Evolutionary conservation across 1,139 yeast genomes (phyloP).

Genomic region (Suhomyces taliae): DNA sequence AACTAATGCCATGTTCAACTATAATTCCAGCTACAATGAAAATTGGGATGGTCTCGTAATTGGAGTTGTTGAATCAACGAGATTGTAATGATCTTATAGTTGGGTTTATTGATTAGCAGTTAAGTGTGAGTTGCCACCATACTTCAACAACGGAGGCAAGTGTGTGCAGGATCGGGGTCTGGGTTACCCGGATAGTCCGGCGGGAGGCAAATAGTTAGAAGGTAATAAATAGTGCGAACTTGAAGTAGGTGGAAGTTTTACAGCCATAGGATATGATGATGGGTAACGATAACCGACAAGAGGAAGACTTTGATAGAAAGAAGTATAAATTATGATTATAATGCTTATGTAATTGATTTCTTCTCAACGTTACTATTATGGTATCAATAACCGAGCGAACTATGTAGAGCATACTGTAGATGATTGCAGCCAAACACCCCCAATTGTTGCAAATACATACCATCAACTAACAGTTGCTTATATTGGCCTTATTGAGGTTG

Average conservation of each 20-base stretch:
- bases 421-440: too few relatives aligned
- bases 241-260: background rate
- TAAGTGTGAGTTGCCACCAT: constrained; percentile 11
- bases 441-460: too few relatives aligned
- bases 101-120: background rate
- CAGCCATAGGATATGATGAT: background rate
- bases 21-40: background rate
- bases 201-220: too few relatives aligned
- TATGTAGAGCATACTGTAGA: too few relatives aligned
- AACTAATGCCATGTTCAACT: constrained; percentile 52
- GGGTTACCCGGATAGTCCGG: constrained; percentile 4
- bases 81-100: background rate
- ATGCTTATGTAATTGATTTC: too few relatives aligned
- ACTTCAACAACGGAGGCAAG: constrained; percentile 3
- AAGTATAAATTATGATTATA: too few relatives aligned
- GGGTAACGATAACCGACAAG: too few relatives aligned
- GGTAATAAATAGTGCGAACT: background rate
- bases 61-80: background rate
- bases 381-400: too few relatives aligned
- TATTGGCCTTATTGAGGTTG: too few relatives aligned
- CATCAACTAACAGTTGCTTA: too few relatives aligned
- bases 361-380: too few relatives aligned
- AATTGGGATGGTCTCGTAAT: background rate
- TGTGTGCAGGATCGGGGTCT: constrained; percentile 2
- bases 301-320: too few relatives aligned